phyloP scores from a whole-genome alignment of 306 rosid species.

The Bauhinia variegata region DNA sequence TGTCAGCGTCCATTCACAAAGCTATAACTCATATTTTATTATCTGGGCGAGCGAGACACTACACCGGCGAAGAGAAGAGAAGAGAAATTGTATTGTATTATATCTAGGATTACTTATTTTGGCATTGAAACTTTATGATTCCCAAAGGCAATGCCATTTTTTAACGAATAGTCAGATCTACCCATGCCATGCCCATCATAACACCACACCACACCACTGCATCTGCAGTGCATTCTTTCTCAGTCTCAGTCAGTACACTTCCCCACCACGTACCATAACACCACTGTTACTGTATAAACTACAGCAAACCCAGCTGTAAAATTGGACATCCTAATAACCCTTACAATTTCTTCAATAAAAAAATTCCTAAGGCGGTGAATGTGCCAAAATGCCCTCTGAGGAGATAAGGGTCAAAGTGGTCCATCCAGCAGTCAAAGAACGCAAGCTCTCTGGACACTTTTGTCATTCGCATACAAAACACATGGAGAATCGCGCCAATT shows the following conservation, averaged over 20 bases:
- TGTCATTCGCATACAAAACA: conserved; percentile 37
- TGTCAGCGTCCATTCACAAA: conserved; percentile 46
- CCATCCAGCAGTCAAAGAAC: conserved; percentile 58
- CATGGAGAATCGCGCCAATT: conserved; percentile 41
- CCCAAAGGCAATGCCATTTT: conserved; percentile 20
- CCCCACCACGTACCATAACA: no score
- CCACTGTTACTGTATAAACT: no score
- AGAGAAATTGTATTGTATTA: background rate
- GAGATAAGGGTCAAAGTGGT: conserved; percentile 50
- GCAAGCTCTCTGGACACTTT: conserved; percentile 32
- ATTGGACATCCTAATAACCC: background rate
- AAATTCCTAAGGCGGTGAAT: background rate
- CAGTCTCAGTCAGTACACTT: no score
- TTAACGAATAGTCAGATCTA: conserved; percentile 31
- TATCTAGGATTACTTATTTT: conserved; percentile 2
- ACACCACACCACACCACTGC: no score
- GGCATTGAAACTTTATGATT: conserved; percentile 21
- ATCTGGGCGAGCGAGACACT: background rate
- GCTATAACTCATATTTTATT: background rate
- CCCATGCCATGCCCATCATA: no score
- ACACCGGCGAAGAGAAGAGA: no score
- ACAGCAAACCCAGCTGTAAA: conserved; percentile 33
- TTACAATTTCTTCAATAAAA: no score
- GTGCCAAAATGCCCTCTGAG: conserved; percentile 30
- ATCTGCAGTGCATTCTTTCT: no score